A percentile compares a stretch with the other conserved stretches of the same genome.
Evolutionary conservation across 805 yeast species (phyloP).

Genomic region (Ogataea degrootiae): DNA sequence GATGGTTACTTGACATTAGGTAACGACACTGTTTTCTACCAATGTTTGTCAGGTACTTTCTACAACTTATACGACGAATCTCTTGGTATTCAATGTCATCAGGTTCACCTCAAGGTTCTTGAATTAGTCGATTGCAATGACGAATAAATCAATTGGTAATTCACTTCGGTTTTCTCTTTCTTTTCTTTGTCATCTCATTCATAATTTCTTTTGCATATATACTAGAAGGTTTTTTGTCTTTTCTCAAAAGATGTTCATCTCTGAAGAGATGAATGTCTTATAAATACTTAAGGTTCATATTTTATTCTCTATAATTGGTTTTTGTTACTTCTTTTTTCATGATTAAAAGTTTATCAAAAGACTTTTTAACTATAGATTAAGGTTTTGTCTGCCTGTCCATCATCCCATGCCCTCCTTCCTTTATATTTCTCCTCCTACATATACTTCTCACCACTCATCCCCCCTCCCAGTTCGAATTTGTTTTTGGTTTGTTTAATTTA

Average conservation of each 20-base stretch:
- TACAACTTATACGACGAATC: conserved; percentile 52
- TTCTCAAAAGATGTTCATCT: no score
- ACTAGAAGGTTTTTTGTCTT: no score
- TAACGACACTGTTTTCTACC: conserved; percentile 42
- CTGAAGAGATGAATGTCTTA: no score
- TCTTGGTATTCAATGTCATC: conserved; percentile 42
- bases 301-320: no score
- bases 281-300: no score
- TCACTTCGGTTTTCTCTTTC: not conserved
- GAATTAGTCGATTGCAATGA: conserved; percentile 33
- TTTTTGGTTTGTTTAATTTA: not conserved
- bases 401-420: no score
- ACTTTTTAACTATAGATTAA: no score
- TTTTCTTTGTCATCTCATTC: not conserved
- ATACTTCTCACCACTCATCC: no score
- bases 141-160: conserved; percentile 8
- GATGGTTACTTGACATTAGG: conserved; percentile 49
- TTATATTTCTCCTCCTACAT: no score
- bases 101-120: conserved; percentile 40
- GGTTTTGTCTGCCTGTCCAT: no score
- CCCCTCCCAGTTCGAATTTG: not conserved
- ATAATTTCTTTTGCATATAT: not conserved
- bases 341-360: no score
- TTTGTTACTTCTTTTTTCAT: no score
- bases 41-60: conserved; percentile 53